Evolutionary conservation across 148 eudicot species (phyloP), one percentile per base, ranked within the genome.

Genomic region (Chenopodium berlandieri): DNA sequence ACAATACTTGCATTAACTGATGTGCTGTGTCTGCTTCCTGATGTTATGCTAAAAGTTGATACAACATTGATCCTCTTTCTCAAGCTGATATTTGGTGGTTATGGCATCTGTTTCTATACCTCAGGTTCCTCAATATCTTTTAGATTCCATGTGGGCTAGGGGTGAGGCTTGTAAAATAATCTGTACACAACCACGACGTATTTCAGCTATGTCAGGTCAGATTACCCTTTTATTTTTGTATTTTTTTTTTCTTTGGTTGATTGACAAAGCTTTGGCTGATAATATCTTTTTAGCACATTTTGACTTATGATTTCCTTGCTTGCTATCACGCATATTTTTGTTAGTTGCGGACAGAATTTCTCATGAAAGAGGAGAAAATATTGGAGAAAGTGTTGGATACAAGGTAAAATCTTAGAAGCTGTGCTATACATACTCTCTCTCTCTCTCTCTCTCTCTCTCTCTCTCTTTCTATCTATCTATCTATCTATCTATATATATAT

Each of bases 181-280:
- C 75, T 95, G 99, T 78, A 94, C 99, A 37, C 99, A 95, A 83
- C 99, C 99, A 58, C 90, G 98, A 12, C 88, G 99, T 80, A 95
- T 95, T 75, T 95, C 99, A 16, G 99, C 99, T 79, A 89, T 74
- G 75, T 90, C 99, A 88, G 99, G 99, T 93, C 79, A 32, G 73
- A 47, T 75, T 54, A 52, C 32, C 70, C 5, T 4, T 22, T 17
- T 62, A 9, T 32, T 1, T 23, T n/a, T 34, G 37, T 34, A 34
- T 34, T 34, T 2, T 2, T 34, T 34, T 4, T 34, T 32, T 31
- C 54, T 7, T 58, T 40, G 23, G 65, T 52, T 82, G 19, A 37
- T 56, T 76, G 19, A 20, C 34, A 50, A 46, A 47, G 3, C 31
- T 27, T 78, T 65, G 48, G 32, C 19, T 46, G 6, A 11, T 47